Percentiles rank a stretch among this genome's conserved stretches.
Evolutionary conservation across 176 grass and related monocot genomes (phyloP).

Genomic region (Oryza nivara): DNA sequence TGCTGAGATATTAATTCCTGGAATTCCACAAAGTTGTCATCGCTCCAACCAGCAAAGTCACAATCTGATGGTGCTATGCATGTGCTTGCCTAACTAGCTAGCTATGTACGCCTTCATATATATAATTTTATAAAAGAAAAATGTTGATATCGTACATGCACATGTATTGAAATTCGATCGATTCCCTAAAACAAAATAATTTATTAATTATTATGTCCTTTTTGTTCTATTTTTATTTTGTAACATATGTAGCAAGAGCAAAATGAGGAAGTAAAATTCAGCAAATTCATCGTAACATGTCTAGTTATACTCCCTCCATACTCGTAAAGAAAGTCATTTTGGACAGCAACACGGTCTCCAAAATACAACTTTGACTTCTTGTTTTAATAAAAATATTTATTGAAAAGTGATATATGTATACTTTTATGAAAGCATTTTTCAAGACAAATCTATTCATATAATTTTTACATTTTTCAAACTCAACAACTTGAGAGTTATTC

Average conservation of each 20-base stretch:
- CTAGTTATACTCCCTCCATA: no score
- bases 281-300: no score
- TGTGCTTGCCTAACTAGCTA: neutral
- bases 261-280: no score
- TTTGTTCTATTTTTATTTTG: neutral
- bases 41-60: neutral
- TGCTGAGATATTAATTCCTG: neutral
- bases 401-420: no score
- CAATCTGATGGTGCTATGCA: neutral
- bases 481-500: no score
- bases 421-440: no score
- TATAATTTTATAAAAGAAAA: neutral
- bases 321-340: no score
- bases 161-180: neutral
- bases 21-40: constrained; percentile 1
- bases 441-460: no score
- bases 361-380: no score
- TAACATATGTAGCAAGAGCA: neutral
- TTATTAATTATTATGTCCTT: neutral
- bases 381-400: no score
- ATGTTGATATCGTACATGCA: neutral
- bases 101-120: neutral
- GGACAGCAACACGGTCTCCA: no score
- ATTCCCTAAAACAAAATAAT: neutral
- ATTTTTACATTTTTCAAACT: no score